Evolutionary conservation across 176 grass and related monocot genomes (phyloP).

Genomic region (Guadua angustifolia): DNA sequence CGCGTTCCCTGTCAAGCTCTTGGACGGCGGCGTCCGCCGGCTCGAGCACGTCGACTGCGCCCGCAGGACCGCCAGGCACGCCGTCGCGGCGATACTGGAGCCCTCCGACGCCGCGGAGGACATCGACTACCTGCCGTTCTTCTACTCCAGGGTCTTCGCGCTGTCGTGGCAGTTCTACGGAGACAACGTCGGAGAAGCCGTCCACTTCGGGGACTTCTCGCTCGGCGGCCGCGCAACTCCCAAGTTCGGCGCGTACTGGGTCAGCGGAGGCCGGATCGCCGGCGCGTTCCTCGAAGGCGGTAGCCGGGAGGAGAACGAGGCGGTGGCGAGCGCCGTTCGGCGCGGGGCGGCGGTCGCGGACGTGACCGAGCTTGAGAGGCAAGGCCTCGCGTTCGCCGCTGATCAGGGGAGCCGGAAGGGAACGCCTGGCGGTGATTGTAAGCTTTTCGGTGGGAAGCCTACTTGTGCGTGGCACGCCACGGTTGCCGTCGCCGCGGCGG

Average conservation of each 20-base stretch:
- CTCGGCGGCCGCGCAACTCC: not conserved
- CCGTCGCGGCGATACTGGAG: slow-evolving; percentile 63
- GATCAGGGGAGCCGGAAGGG: slow-evolving; percentile 35
- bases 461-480: slow-evolving; percentile 52
- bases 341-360: slow-evolving; percentile 38
- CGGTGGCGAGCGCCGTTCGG: slow-evolving; percentile 54
- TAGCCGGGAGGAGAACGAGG: slow-evolving; percentile 63
- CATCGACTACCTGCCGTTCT: slow-evolving; percentile 80
- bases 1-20: slow-evolving; percentile 69
- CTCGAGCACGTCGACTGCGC: slow-evolving; percentile 92
- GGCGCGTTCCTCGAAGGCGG: slow-evolving; percentile 81
- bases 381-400: slow-evolving; percentile 57
- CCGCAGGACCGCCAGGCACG: slow-evolving; percentile 74
- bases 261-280: slow-evolving; percentile 41
- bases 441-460: slow-evolving; percentile 1
- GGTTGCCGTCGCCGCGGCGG: slow-evolving; percentile 55
- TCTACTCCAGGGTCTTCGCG: slow-evolving; percentile 83
- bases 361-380: slow-evolving; percentile 51
- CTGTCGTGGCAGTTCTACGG: slow-evolving; percentile 96
- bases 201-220: slow-evolving; percentile 65
- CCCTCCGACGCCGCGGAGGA: slow-evolving; percentile 10
- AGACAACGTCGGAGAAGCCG: slow-evolving; percentile 61
- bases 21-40: slow-evolving; percentile 57
- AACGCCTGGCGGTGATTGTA: not conserved
- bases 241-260: slow-evolving; percentile 74